Conservation (phyloP, 768 basidiomycete genomes). For the Tricholoma hemisulphureum region DNA sequence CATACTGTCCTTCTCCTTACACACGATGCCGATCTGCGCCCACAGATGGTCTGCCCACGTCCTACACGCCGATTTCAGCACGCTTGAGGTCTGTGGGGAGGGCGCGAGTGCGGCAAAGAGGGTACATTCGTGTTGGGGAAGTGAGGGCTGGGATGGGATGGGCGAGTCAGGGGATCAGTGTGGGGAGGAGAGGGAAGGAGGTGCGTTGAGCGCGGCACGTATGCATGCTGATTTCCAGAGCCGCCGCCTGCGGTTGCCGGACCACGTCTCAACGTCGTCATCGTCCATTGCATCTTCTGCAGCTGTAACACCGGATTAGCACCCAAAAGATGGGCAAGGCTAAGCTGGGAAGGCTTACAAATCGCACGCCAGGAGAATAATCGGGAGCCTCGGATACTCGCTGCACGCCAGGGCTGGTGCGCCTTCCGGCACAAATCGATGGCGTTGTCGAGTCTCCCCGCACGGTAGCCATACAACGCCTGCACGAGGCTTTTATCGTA, state of each 20-base stretch:
- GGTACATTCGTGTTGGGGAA: slow-evolving; percentile 48
- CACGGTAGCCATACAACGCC: slow-evolving; percentile 77
- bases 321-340: no score
- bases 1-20: slow-evolving; percentile 75
- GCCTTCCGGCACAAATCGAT: slow-evolving; percentile 77
- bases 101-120: slow-evolving; percentile 86
- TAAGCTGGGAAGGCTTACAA: no score
- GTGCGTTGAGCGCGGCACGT: slow-evolving; percentile 73
- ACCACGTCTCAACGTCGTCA: slow-evolving; percentile 53
- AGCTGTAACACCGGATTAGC: slow-evolving; percentile 25
- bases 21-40: slow-evolving; percentile 80
- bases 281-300: slow-evolving; percentile 49
- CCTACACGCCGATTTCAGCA: slow-evolving; percentile 72
- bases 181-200: slow-evolving; percentile 32
- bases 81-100: slow-evolving; percentile 58
- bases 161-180: slow-evolving; percentile 40
- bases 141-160: neutral
- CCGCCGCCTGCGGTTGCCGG: slow-evolving; percentile 73
- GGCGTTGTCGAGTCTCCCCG: slow-evolving; percentile 83
- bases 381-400: slow-evolving; percentile 79
- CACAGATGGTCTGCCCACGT: slow-evolving; percentile 97
- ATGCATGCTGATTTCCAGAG: slow-evolving; percentile 90
- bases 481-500: slow-evolving; percentile 79
- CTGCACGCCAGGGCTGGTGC: slow-evolving; percentile 91
- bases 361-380: slow-evolving; percentile 76